Conservation (phyloP, 2,329 filamentous ascomycete species). For the Sporothrix globosa region DNA sequence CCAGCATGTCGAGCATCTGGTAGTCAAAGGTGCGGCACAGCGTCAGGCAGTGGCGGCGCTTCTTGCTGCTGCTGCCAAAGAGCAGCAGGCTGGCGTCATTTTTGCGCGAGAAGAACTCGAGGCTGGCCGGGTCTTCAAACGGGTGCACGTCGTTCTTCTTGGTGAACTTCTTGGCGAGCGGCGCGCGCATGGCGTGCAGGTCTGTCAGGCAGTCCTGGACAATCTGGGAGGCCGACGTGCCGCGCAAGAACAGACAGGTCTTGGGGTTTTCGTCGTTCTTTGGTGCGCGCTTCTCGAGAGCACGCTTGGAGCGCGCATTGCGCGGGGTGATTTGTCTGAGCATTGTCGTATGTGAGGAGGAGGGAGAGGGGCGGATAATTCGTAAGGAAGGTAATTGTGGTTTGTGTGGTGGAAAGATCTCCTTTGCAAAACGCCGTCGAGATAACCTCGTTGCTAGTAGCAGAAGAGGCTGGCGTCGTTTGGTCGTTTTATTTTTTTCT, state of each 20-base stretch:
- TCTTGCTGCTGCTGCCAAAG: slow-evolving; percentile 87
- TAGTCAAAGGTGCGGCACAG: slow-evolving; percentile 80
- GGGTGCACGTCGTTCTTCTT: slow-evolving; percentile 92
- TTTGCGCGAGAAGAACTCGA: slow-evolving; percentile 89
- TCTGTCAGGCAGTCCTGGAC: slow-evolving; percentile 83
- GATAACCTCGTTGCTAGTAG: not conserved
- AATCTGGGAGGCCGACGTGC: slow-evolving; percentile 80
- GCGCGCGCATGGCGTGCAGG: slow-evolving; percentile 80
- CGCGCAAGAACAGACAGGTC: slow-evolving; percentile 84
- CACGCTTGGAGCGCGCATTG: slow-evolving; percentile 88
- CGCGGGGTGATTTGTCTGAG: slow-evolving; percentile 53
- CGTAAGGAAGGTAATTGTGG: not conserved
- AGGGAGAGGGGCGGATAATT: too few relatives aligned
- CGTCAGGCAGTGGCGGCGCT: slow-evolving; percentile 89
- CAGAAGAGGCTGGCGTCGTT: slow-evolving; percentile 1
- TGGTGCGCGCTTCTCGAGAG: slow-evolving; percentile 88
- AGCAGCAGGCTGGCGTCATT: slow-evolving; percentile 78
- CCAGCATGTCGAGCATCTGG: slow-evolving; percentile 92
- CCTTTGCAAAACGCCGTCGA: not conserved
- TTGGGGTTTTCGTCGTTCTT: slow-evolving; percentile 90
- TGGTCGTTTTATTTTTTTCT: slow-evolving; percentile 24
- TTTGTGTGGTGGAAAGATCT: too few relatives aligned
- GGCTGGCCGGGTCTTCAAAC: slow-evolving; percentile 70
- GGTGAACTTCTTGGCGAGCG: slow-evolving; percentile 84
- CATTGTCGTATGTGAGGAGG: slow-evolving; percentile 28